Base-by-base conservation (phyloP, 768 basidiomycete species). In the Mycena floridula region DNA sequence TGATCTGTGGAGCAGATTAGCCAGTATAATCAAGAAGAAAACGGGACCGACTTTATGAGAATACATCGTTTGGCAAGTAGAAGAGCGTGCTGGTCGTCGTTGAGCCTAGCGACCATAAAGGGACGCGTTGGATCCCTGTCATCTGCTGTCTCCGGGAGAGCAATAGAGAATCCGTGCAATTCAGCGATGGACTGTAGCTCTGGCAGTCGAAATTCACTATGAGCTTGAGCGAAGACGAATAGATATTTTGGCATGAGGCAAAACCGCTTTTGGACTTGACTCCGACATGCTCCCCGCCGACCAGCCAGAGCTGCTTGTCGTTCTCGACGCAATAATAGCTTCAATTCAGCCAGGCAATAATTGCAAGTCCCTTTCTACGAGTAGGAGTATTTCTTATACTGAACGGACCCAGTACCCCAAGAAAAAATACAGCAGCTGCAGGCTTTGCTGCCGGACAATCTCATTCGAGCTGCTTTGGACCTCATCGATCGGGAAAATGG, bases 191-290 rank as follows among this genome's bases (percentile, higher is more conserved):
- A 93, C 24, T 65, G 61, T 0, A 96, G 74, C 59, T 93, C 90
- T 25, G 92, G 91, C 11, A 94, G 60, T 21, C 93, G 73, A 58
- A 95, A 95, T 26, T 89, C 83, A 26, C 76, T 69, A 59, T 95
- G 89, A 5, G 72, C 75, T 61, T 88, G 88, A 2, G 89, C 89
- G 62, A 92, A 89, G 36, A 85, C 73, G 42, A 94, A 64, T 44
- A 92, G 72, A 51, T 79, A 82, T 36, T 65, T n/a, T n/a, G n/a
- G 48, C 38, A 39, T 39, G 9, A 11, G 28, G 9, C 28, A 35
- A 35, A n/a, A n/a, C n/a, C n/a, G n/a, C n/a, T n/a, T n/a, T n/a
- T n/a, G n/a, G n/a, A n/a, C n/a, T n/a, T n/a, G n/a, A n/a, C 32
- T 35, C 32, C 18, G 13, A 15, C 32, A 35, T 15, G 15, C 32